These are phyloP conservation scores for Aureobasidium subglaciale DNA, from an alignment of 2,329 filamentous ascomycete species.

Conservation along the genomic window DNA sequence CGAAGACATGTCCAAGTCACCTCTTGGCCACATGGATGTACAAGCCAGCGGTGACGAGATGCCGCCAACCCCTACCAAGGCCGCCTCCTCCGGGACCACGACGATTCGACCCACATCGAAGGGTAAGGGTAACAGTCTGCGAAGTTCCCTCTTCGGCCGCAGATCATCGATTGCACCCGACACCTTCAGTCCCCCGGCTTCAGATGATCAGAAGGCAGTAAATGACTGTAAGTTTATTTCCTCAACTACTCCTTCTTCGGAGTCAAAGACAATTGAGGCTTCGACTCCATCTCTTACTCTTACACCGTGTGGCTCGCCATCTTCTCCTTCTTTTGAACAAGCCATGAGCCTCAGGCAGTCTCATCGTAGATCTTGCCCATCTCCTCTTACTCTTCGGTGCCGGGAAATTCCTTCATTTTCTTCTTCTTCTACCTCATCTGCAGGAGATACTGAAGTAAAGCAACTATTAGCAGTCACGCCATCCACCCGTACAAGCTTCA, in stretches of 20 bases:
- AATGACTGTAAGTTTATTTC: constrained; percentile 33
- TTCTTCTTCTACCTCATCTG: constrained; percentile 13
- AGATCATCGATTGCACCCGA: constrained; percentile 40
- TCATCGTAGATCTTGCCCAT: constrained; percentile 30
- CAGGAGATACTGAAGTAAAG: constrained; percentile 21
- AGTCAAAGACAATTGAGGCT: constrained; percentile 23
- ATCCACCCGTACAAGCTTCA: constrained; percentile 42
- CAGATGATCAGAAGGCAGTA: constrained; percentile 19
- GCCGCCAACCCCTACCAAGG: constrained; percentile 92
- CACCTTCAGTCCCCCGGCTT: constrained; percentile 37
- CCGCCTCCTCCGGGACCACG: constrained; percentile 35
- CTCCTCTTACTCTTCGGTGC: constrained; percentile 34
- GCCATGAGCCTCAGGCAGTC: constrained; percentile 34
- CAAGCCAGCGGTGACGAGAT: constrained; percentile 62
- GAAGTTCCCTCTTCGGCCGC: constrained; percentile 44
- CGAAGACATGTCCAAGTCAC: constrained; percentile 59
- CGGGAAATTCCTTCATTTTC: constrained; percentile 15
- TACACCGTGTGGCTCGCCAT: constrained; percentile 26
- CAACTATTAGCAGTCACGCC: constrained; percentile 31
- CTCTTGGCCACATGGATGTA: constrained; percentile 48
- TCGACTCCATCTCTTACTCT: constrained; percentile 29
- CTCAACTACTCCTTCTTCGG: constrained; percentile 18
- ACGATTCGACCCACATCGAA: constrained; percentile 36
- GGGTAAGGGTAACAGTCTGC: constrained; percentile 45
- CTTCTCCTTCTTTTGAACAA: constrained; percentile 32